Evolutionary conservation across 179 eudicot species (phyloP).

Genomic region (Beta corolliflora): DNA sequence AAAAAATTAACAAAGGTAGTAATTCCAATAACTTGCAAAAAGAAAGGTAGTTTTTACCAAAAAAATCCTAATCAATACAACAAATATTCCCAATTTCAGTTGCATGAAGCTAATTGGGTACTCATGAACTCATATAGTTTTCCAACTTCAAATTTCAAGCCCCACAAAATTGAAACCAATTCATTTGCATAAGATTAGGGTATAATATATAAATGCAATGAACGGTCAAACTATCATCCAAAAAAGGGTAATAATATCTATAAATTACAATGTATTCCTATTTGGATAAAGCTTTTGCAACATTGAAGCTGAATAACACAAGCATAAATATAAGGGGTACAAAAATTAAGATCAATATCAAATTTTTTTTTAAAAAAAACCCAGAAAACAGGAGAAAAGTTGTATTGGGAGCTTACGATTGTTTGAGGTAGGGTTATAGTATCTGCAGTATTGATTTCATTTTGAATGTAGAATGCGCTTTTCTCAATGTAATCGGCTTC

Average conservation of each 20-base stretch:
- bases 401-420: slow-evolving; percentile 10
- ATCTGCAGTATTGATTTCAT: neutral
- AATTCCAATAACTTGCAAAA: too few relatives aligned
- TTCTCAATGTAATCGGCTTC: neutral
- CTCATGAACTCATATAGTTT: too few relatives aligned
- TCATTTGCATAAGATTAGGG: too few relatives aligned
- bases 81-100: too few relatives aligned
- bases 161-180: too few relatives aligned
- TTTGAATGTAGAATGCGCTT: neutral
- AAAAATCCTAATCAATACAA: too few relatives aligned
- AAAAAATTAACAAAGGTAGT: too few relatives aligned
- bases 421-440: slow-evolving; percentile 17
- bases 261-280: neutral
- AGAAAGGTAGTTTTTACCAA: too few relatives aligned
- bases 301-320: neutral
- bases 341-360: neutral
- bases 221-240: slow-evolving; percentile 12
- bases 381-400: neutral
- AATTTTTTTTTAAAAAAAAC: neutral
- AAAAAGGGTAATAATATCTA: neutral
- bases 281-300: neutral
- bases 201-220: neutral
- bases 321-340: neutral
- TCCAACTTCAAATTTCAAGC: too few relatives aligned
- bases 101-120: too few relatives aligned